These are phyloP conservation scores for Trichoderma parareesei DNA, from an alignment of 495 filamentous ascomycete genomes.

Conservation along the genomic window DNA sequence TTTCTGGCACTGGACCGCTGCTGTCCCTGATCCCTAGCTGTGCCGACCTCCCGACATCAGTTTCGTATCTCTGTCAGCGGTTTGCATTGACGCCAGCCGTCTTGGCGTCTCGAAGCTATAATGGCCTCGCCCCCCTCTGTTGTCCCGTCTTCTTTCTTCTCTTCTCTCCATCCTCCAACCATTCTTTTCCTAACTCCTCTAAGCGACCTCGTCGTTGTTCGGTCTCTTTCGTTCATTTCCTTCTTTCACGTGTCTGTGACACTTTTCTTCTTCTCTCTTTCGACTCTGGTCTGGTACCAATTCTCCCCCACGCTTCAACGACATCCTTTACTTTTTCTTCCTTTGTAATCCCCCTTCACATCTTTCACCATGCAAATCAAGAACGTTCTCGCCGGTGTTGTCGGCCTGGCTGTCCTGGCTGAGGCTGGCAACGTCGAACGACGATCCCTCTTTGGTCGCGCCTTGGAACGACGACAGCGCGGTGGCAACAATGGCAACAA, in stretches of 20 bases:
- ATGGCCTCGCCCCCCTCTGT: constrained; percentile 8
- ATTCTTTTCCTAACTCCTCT: constrained; percentile 8
- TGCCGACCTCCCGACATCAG: constrained; percentile 6
- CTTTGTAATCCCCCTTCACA: constrained; percentile 2
- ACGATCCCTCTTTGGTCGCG: constrained; percentile 18
- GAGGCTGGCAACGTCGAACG: constrained; percentile 33
- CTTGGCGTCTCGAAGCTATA: constrained; percentile 11
- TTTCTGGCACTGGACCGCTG: neutral
- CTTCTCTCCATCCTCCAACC: constrained; percentile 9
- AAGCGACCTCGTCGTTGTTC: constrained; percentile 7
- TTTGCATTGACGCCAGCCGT: constrained; percentile 6
- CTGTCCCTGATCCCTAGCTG: constrained; percentile 3
- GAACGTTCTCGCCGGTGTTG: constrained; percentile 33
- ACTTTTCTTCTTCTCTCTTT: constrained; percentile 29
- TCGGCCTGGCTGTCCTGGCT: constrained; percentile 31
- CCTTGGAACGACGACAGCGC: constrained; percentile 11
- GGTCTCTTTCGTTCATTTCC: constrained; percentile 12
- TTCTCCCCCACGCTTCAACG: constrained; percentile 6
- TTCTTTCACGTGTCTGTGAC: constrained; percentile 29
- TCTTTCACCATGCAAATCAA: constrained; percentile 39
- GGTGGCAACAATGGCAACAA: constrained; percentile 16
- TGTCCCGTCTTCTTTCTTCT: constrained; percentile 4
- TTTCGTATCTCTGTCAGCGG: constrained; percentile 2
- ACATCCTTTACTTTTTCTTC: constrained; percentile 4
- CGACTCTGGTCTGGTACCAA: constrained; percentile 42